A percentile compares a stretch with the other conserved stretches of the same genome.
phyloP scores from a whole-genome alignment of 2,329 filamentous ascomycete species.

The Fusarium coffeatum region DNA sequence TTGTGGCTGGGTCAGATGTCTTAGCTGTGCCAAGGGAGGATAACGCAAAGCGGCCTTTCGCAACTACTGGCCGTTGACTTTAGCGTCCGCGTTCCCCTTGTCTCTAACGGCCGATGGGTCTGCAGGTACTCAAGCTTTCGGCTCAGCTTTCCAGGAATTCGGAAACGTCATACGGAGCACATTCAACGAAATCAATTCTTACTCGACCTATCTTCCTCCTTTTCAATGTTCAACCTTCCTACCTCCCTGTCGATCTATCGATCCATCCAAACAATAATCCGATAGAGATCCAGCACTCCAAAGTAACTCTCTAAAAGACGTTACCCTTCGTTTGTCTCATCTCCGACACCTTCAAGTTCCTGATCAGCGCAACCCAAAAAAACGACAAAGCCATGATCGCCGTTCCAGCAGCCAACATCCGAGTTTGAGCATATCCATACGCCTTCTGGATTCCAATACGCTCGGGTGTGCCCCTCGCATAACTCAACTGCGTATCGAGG shows the following conservation, averaged over 20 bases:
- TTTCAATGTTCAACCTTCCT: rapidly evolving
- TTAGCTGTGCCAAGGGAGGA: not conserved
- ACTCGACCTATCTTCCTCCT: not conserved
- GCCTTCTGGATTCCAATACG: conserved; percentile 20
- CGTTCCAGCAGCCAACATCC: conserved; percentile 40
- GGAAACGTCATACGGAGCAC: not conserved
- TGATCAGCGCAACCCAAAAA: conserved; percentile 36
- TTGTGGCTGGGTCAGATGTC: not conserved
- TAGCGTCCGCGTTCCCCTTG: not conserved
- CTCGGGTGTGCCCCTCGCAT: not conserved
- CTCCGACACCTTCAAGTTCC: conserved; percentile 37
- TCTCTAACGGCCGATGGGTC: not conserved
- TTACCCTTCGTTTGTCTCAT: conserved; percentile 35
- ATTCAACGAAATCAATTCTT: not conserved
- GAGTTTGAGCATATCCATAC: conserved; percentile 21
- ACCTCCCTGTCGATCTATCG: no score
- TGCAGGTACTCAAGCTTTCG: not conserved
- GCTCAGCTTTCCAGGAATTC: not conserved
- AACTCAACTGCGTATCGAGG: conserved; percentile 9
- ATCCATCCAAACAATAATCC: no score
- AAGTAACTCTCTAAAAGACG: conserved; percentile 5
- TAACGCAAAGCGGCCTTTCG: not conserved
- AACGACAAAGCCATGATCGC: conserved; percentile 35
- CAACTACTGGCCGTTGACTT: not conserved
- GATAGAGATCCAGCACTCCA: no score